Evolutionary conservation across 495 filamentous ascomycete species (phyloP), one percentile per base, ranked within the genome.

Genomic region (Lasiosphaeriaceae sp.): DNA sequence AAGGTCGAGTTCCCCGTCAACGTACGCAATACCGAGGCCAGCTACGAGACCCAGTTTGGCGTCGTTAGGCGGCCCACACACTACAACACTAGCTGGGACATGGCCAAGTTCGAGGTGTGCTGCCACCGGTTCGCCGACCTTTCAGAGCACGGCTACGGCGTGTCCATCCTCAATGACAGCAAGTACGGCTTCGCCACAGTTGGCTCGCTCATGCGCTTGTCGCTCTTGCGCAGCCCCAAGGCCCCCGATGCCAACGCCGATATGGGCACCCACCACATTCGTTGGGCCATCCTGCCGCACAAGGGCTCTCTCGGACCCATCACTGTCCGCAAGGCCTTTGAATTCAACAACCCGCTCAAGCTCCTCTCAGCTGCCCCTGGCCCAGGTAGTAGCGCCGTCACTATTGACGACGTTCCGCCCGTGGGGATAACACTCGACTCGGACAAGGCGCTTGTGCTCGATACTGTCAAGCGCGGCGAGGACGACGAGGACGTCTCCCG

Each of bases 31-130:
- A 96, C 90, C 0, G 90, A 96, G 70, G 93, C 93, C 11, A 90
- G 86, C n/a, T 97, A 97, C 66, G 94, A 97, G 67, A 96, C 92
- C 23, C 90, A 96, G 66, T 98, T 90, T 63, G 95, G 94, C 60
- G 83, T 96, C 54, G 82, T 95, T 58, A 80, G 80, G 58, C 85
- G 94, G 41, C 92, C 94, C 9, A 98, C 94, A 0, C 94, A 96
- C 75, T 96, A 94, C 77, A 96, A 96, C 73, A 96, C 92, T 19
- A 88, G 83, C 68, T 98, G 94, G 94, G 94, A 98, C 63, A 96
- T 96, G 93, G 94, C 94, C 63, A 96, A 96, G 66, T 98, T 98
- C 63, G 94, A 98, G 75, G 94, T 98, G 44, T 96, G 92, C 82
- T 92, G 89, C 71, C 94, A 98, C 76, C 93, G 90, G 70, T 98